Evolutionary conservation across 805 yeast species (phyloP).

Genomic region (Lachancea lanzarotensis): DNA sequence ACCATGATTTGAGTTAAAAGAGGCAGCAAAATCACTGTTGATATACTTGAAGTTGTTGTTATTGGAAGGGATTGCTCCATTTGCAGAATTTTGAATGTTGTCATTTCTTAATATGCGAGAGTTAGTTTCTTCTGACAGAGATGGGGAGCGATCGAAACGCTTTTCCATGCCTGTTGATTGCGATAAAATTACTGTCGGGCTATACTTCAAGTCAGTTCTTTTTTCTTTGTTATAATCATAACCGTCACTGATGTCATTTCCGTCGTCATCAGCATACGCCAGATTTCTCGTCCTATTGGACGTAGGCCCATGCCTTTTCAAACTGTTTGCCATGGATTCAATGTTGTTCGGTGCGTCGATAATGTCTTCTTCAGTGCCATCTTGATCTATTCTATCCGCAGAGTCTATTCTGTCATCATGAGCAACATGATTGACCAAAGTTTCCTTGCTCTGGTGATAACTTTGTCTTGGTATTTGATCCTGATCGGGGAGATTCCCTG

Average conservation of each 20-base stretch:
- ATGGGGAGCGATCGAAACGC: slow-evolving; percentile 28
- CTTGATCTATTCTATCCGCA: slow-evolving; percentile 1
- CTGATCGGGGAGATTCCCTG: not conserved
- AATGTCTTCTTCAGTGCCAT: slow-evolving; percentile 4
- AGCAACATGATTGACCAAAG: not conserved
- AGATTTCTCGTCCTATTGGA: not conserved
- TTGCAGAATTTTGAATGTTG: not conserved
- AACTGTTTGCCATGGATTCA: slow-evolving; percentile 1
- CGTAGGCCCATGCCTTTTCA: slow-evolving; percentile 3
- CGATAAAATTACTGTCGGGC: slow-evolving; percentile 41
- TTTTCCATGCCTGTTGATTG: slow-evolving; percentile 49
- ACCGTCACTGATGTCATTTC: not conserved
- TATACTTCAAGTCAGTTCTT: slow-evolving; percentile 26
- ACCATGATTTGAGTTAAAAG: not conserved
- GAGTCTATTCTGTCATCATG: not conserved
- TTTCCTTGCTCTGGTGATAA: not conserved
- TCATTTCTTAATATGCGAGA: not conserved
- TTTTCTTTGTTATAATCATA: not conserved
- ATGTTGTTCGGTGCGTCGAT: slow-evolving; percentile 1
- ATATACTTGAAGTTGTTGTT: slow-evolving; percentile 16
- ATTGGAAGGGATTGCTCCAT: not conserved
- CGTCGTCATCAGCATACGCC: not conserved
- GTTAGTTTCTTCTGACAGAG: not conserved
- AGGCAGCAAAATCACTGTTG: slow-evolving; percentile 13
- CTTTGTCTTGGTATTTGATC: not conserved